Evolutionary conservation across 352 stramenopile genomes (phyloP), one percentile per base, ranked within the genome.

Genomic region (Pythium aphanidermatum): DNA sequence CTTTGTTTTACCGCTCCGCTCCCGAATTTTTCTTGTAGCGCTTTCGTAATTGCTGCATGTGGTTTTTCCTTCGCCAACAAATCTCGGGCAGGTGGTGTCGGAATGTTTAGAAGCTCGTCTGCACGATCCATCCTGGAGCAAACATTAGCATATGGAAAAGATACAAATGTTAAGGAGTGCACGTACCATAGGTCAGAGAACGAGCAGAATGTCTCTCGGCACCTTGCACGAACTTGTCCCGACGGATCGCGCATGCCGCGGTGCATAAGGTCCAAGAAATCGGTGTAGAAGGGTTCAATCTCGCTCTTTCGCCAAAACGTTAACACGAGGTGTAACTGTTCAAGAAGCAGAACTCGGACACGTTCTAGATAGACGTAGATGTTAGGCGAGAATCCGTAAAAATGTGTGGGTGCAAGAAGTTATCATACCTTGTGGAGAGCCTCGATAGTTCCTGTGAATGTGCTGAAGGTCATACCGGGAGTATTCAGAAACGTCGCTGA

Each of bases 381-480:
- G n/a, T n/a, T n/a, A n/a, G n/a, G n/a, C n/a, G n/a, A 27, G 16
- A 25, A 55, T 29, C 5, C 13, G 24, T 48, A 1, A 5, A 28
- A 10, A 51, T 12, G 19, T 10, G 32, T 17, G 34, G 26, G 11
- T 2, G 19, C 20, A 28, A 25, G n/a, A 47, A 13, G 11, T 8
- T 2, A 30, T 7, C 19, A 23, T 30, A 86, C 74, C 68, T 46
- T 87, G 73, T 20, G 53, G 56, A 0, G 48, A 54, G 28, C 63
- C 49, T 23, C 55, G 32, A 34, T 68, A 89, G 5, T 84, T 62
- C 46, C 61, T 72, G 25, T 49, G 61, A 33, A 86, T 31, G 2
- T 72, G 31, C 31, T 68, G 41, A 26, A 90, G 27, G 42, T 90
- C 78, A 45, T 83, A 90, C 16, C 73, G 68, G 27, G 74, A 61